phyloP scores from a whole-genome alignment of 768 basidiomycete species.

The Cantharellus cinnabarinus region DNA sequence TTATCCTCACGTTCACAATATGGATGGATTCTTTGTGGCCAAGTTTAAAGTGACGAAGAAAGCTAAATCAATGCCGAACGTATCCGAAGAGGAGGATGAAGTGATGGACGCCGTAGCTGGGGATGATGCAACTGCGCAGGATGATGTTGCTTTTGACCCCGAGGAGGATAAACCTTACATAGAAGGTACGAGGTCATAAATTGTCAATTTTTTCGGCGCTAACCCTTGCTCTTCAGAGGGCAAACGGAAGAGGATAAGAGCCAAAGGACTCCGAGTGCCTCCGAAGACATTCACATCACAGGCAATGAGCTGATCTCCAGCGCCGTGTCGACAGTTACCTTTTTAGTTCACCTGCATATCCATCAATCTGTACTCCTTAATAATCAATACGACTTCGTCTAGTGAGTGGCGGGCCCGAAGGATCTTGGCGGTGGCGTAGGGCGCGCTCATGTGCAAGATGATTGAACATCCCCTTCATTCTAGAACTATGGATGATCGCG shows the following conservation, averaged over 20 bases:
- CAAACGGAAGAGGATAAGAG: slow-evolving; percentile 55
- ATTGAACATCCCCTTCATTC: too few species aligned
- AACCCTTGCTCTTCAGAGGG: slow-evolving; percentile 28
- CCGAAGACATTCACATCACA: slow-evolving; percentile 12
- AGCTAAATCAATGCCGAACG: slow-evolving; percentile 16
- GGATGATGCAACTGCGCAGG: slow-evolving; percentile 17
- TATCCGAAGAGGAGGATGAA: slow-evolving; percentile 14
- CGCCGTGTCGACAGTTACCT: too few species aligned
- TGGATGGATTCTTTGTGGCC: slow-evolving; percentile 98
- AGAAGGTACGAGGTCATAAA: slow-evolving; percentile 35
- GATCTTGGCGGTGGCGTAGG: too few species aligned
- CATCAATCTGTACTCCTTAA: too few species aligned
- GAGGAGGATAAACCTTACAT: slow-evolving; percentile 62
- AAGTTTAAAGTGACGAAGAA: slow-evolving; percentile 62
- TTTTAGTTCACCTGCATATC: too few species aligned
- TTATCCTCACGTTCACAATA: slow-evolving; percentile 96
- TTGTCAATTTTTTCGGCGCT: not conserved
- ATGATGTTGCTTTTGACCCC: slow-evolving; percentile 39
- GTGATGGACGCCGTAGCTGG: slow-evolving; percentile 12
- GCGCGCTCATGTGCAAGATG: too few species aligned
- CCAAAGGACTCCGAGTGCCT: slow-evolving; percentile 47
- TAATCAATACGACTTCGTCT: too few species aligned
- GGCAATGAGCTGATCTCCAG: too few species aligned
- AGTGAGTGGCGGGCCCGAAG: too few species aligned
- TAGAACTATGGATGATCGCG: too few species aligned